Conservation (phyloP, 768 basidiomycete species). For the Leccinum fibrillosum region DNA sequence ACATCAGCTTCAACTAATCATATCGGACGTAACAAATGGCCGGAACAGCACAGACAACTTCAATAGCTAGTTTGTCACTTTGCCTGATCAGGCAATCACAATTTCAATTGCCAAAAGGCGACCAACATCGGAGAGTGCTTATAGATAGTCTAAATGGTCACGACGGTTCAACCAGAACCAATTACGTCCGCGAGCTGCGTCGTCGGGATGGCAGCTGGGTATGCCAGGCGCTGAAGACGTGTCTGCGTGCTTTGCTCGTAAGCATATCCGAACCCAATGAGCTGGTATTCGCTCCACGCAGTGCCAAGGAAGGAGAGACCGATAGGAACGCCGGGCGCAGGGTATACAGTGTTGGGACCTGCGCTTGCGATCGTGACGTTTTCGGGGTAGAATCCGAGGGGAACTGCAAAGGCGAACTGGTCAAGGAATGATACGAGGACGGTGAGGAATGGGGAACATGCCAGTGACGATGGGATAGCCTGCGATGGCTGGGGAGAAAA, state of each 20-base stretch:
- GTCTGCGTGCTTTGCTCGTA: constrained; percentile 56
- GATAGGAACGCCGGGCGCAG: constrained; percentile 40
- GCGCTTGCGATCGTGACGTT: constrained; percentile 32
- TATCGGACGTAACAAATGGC: background rate
- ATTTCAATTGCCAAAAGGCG: background rate
- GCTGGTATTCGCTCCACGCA: constrained; percentile 41
- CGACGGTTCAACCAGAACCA: background rate
- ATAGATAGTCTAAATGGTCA: background rate
- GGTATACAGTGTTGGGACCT: constrained; percentile 31
- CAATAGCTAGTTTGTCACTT: too few species aligned
- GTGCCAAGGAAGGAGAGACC: constrained; percentile 43
- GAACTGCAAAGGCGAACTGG: constrained; percentile 17
- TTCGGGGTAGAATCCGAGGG: constrained; percentile 38
- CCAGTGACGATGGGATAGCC: constrained; percentile 36
- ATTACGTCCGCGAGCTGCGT: constrained; percentile 45
- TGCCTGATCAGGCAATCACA: too few species aligned
- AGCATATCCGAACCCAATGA: constrained; percentile 42
- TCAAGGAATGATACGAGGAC: background rate
- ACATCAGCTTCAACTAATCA: background rate
- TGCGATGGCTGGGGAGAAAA: constrained; percentile 25
- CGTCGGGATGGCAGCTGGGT: constrained; percentile 51
- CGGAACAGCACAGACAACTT: background rate
- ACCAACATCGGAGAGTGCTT: background rate
- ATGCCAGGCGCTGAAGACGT: constrained; percentile 46
- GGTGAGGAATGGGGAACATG: background rate